phyloP scores from a whole-genome alignment of 1,284 basidiomycete genomes.

The Cryptococcus amylolentus region DNA sequence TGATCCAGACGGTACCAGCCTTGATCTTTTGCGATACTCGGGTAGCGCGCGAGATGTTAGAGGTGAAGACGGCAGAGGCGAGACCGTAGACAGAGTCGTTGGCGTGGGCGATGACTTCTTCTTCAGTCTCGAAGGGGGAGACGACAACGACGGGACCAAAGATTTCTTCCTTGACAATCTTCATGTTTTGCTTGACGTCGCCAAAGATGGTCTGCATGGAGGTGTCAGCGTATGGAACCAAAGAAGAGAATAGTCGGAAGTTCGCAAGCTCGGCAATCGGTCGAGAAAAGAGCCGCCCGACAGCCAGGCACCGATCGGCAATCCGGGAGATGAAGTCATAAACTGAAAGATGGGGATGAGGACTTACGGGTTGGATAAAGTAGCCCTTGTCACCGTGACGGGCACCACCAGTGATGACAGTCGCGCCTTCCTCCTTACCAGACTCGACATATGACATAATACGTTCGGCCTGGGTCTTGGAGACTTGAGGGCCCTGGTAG shows the following conservation, averaged over 20 bases:
- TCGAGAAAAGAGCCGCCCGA: no score
- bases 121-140: slow-evolving; percentile 49
- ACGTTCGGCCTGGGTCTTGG: slow-evolving; percentile 79
- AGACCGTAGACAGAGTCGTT: slow-evolving; percentile 84
- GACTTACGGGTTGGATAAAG: slow-evolving; percentile 43
- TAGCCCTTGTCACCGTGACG: slow-evolving; percentile 35
- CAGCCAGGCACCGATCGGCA: no score
- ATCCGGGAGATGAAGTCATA: background rate
- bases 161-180: slow-evolving; percentile 48
- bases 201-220: slow-evolving; percentile 39
- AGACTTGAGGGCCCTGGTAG: slow-evolving; percentile 74
- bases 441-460: slow-evolving; percentile 84
- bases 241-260: no score
- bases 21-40: slow-evolving; percentile 75
- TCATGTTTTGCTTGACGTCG: slow-evolving; percentile 38
- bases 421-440: slow-evolving; percentile 81
- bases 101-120: slow-evolving; percentile 61
- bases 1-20: slow-evolving; percentile 79
- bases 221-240: background rate
- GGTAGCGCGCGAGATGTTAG: slow-evolving; percentile 81
- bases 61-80: slow-evolving; percentile 83
- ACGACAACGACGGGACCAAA: slow-evolving; percentile 57
- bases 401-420: slow-evolving; percentile 70
- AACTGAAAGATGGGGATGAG: background rate
- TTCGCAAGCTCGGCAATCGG: no score